Evolutionary conservation across 2,329 filamentous ascomycete genomes (phyloP).

Genomic region (Stachybotrys chartarum): DNA sequence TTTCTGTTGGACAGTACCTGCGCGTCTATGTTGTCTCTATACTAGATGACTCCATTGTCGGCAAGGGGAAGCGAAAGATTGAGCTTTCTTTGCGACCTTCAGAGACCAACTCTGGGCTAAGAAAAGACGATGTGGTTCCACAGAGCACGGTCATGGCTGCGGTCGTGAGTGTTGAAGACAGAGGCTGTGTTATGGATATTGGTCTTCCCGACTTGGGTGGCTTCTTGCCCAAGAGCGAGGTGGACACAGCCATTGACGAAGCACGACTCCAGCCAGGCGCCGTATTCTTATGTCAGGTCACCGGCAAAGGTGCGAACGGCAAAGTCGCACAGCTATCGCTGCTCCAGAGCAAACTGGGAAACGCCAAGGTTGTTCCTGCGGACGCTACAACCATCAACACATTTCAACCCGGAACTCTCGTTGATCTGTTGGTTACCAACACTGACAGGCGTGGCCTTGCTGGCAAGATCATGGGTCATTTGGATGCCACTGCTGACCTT

Average conservation of each 20-base stretch:
- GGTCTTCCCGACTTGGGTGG: slow-evolving; percentile 68
- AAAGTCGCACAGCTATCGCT: slow-evolving; percentile 84
- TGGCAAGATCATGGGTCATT: slow-evolving; percentile 85
- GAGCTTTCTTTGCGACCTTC: slow-evolving; percentile 79
- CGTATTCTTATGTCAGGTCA: slow-evolving; percentile 77
- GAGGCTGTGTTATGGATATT: slow-evolving; percentile 89
- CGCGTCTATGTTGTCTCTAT: slow-evolving; percentile 78
- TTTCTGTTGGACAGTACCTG: slow-evolving; percentile 80
- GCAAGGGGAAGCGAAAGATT: slow-evolving; percentile 71
- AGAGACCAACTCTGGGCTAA: slow-evolving; percentile 69
- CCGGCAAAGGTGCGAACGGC: slow-evolving; percentile 65
- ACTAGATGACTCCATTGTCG: slow-evolving; percentile 51
- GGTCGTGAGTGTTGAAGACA: slow-evolving; percentile 88
- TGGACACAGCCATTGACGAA: slow-evolving; percentile 59
- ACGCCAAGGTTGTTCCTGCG: slow-evolving; percentile 56
- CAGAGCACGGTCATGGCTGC: slow-evolving; percentile 81
- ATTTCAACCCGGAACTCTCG: slow-evolving; percentile 86
- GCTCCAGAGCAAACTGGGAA: slow-evolving; percentile 61
- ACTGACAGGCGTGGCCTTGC: slow-evolving; percentile 66
- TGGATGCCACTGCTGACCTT: slow-evolving; percentile 85
- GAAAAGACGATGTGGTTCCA: slow-evolving; percentile 63
- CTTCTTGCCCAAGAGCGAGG: slow-evolving; percentile 79
- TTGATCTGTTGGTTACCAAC: slow-evolving; percentile 76
- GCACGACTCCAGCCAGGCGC: slow-evolving; percentile 71
- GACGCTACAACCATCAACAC: slow-evolving; percentile 82